phyloP scores from a whole-genome alignment of 352 stramenopile genomes.

The Globisporangium spinosum region DNA sequence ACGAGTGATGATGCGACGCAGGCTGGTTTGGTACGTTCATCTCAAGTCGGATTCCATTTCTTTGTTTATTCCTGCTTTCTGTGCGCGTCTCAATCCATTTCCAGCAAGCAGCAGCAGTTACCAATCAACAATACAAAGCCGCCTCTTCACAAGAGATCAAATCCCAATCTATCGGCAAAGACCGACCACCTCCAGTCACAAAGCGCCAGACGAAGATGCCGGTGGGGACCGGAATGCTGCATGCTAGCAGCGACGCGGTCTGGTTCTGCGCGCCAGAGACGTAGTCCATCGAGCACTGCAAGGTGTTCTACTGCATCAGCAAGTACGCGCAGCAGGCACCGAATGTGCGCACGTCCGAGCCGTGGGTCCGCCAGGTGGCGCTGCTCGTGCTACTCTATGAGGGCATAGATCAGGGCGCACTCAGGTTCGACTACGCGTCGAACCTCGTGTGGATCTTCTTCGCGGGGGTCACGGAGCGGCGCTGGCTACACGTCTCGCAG shows the following conservation, averaged over 20 bases:
- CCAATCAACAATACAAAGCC: neutral
- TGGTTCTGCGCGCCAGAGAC: conserved; percentile 53
- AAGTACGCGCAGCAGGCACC: conserved; percentile 90
- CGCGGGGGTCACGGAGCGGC: conserved; percentile 63
- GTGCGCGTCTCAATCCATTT: neutral
- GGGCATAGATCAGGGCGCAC: conserved; percentile 90
- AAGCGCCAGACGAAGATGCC: neutral
- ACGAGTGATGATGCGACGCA: neutral
- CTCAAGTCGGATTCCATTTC: neutral
- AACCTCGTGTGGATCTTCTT: conserved; percentile 91
- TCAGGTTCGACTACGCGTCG: conserved; percentile 96
- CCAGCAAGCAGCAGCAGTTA: conserved; percentile 3
- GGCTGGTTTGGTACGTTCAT: neutral
- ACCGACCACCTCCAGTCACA: neutral
- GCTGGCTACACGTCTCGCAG: conserved; percentile 92
- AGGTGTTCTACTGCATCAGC: conserved; percentile 93
- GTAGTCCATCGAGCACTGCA: conserved; percentile 92
- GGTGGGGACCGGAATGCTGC: conserved; percentile 6
- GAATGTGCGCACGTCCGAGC: conserved; percentile 81
- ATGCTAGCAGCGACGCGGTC: conserved; percentile 30
- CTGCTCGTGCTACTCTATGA: conserved; percentile 96
- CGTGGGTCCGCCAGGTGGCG: conserved; percentile 94
- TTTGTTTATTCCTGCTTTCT: neutral
- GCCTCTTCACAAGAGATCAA: conserved; percentile 8
- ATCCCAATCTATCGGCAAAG: neutral